Evolutionary conservation across 2,329 filamentous ascomycete species (phyloP), one percentile per base, ranked within the genome.

Genomic region (Epichloe sibirici): DNA sequence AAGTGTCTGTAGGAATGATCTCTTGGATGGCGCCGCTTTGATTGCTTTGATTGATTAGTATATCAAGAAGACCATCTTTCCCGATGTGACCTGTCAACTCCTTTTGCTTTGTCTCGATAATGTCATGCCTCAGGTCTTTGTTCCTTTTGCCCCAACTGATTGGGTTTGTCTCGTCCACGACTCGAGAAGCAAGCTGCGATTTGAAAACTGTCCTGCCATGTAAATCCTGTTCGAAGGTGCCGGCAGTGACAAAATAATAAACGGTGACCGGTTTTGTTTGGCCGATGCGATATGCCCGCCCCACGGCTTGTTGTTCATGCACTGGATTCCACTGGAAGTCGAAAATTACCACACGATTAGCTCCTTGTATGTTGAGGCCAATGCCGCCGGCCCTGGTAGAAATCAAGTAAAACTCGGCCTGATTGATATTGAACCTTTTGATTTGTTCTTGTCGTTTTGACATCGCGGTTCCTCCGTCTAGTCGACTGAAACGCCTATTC

Each of bases 331-430:
- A 95, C 55, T 77, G 75, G 62, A 86, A 88, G 64, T 96, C 90
- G 52, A 94, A 86, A 21, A 96, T 85, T 21, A 96, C 78, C 1
- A 95, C 87, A 21, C 90, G 81, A 63, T 90, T 95, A 1, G 90
- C 90, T 1, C 85, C 83, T 42, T 81, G 79, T 12, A 96, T 85
- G 55, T 96, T 96, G 48, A 95, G 73, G 0, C 90, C 90, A 1
- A 90, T 71, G 0, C 89, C 88, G 23, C 90, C 90, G 8, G 90
- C 88, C 55, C 69, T 82, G 1, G 89, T 95, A 0, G 89, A 95
- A 53, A 95, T 89, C 2, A 96, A 71, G 62, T 88, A 88, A 0
- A 94, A 74, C 25, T 82, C 75, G 1, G 69, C 65, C 2, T 67
- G 57, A 0, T 71, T 71, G 0, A 63, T 62, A 58, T 93, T 90